phyloP scores from a whole-genome alignment of 169 alveolate species.

The Miamiensis avidus region DNA sequence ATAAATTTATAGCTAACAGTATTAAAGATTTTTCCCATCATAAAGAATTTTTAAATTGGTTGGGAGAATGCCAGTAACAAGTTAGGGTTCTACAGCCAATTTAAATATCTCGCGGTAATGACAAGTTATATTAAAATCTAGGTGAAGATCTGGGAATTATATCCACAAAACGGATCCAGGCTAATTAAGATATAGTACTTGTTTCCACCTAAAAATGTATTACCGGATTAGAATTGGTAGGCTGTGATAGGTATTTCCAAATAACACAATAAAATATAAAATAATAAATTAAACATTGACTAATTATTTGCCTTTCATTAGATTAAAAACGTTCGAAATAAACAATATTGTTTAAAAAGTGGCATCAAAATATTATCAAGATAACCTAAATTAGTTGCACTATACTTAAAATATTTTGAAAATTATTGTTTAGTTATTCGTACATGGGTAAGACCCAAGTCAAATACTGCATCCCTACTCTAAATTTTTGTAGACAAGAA shows the following conservation, averaged over 20 bases:
- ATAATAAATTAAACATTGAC: no score
- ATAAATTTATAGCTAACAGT: no score
- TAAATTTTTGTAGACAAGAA: not conserved
- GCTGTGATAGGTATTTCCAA: not conserved
- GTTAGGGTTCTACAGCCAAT: not conserved
- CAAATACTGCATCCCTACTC: constrained; percentile 12
- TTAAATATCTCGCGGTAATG: not conserved
- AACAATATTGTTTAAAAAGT: constrained; percentile 6
- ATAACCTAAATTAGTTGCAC: constrained; percentile 4
- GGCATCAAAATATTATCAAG: constrained; percentile 32
- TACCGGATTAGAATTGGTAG: constrained; percentile 17
- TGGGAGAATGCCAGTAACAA: not conserved
- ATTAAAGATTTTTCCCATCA: not conserved
- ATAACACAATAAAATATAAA: not conserved
- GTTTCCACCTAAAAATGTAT: constrained; percentile 26
- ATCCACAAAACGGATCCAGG: not conserved
- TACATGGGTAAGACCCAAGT: not conserved
- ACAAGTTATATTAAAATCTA: not conserved
- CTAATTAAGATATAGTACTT: constrained; percentile 1
- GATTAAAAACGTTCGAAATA: constrained; percentile 21
- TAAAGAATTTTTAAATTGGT: not conserved
- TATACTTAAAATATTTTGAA: constrained; percentile 15
- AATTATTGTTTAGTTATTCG: constrained; percentile 10
- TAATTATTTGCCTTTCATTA: no score
- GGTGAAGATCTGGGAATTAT: constrained; percentile 7